Evolutionary conservation across 2,329 filamentous ascomycete species (phyloP), one percentile per base, ranked within the genome.

Genomic region (Dryadomyces quercivorus): DNA sequence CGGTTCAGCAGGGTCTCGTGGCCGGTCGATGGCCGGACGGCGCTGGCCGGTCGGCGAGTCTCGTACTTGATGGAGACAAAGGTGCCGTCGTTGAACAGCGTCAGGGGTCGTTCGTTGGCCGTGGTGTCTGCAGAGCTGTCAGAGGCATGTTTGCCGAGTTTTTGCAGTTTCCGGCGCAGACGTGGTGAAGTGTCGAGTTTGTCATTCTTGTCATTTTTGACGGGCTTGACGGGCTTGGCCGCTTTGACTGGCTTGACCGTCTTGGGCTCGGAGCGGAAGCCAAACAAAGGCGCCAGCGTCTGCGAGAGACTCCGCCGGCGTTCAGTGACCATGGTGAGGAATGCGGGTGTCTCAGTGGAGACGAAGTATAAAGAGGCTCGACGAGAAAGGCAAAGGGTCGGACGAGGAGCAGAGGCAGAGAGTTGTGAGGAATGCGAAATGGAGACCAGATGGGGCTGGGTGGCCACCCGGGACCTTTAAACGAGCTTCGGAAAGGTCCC

Each of bases 141-240:
- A 44, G 42, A 42, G 12, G 38, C 10, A 18, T 44, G 16, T 40
- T 63, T 60, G 55, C 59, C 42, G 49, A 64, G 52, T 52, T 69
- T 70, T 36, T 67, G 67, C 21, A 69, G 63, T 60, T 65, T 68
- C 48, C 61, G 65, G 46, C 66, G 63, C 49, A 64, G 59, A 52
- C 60, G 65, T 0, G 61, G 59, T 42, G 21, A 51, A 53, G 4
- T 54, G 34, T 56, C 58, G 9, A 56, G 43, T 20, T 40, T 22
- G 16, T 51, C 15, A 13, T 15, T 40, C 7, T 13, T 51, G 38
- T 21, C 21, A 15, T 10, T 42, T 12, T 49, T 34, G 34, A 7
- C 48, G 15, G 6, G 21, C 18, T 52, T 34, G 5, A 5, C n/a
- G n/a, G n/a, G n/a, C n/a, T n/a, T n/a, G n/a, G n/a, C n/a, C n/a